Evolutionary conservation across 306 rosid genomes (phyloP).

Genomic region (Sophora flavescens): DNA sequence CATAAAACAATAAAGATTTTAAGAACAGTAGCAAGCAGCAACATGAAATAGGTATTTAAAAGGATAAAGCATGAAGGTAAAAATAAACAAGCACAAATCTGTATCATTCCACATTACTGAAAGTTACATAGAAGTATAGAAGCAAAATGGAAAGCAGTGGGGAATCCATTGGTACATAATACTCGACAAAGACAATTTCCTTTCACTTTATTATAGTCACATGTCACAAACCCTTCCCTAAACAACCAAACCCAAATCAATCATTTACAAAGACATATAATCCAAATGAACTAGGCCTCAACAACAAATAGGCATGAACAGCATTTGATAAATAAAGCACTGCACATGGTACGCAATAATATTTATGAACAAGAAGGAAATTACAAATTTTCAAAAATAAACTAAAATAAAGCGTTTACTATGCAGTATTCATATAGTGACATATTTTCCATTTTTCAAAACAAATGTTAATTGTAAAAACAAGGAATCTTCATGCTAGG

Average conservation of each 20-base stretch:
- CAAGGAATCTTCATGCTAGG: not conserved
- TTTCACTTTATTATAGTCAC: not conserved
- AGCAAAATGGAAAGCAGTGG: slow-evolving; percentile 1
- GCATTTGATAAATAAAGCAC: slow-evolving; percentile 11
- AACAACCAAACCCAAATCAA: not conserved
- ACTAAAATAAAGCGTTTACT: not conserved
- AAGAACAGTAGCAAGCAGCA: slow-evolving; percentile 11
- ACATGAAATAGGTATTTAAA: slow-evolving; percentile 2
- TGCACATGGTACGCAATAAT: not conserved
- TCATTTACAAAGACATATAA: slow-evolving; percentile 3
- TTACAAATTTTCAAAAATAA: not conserved
- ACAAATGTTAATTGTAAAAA: not conserved
- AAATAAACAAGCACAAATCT: slow-evolving; percentile 13
- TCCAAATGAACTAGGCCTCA: slow-evolving; percentile 21
- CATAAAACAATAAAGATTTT: slow-evolving; percentile 17
- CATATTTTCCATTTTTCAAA: not conserved
- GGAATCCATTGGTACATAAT: not conserved
- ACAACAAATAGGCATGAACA: not conserved
- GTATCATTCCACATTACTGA: not conserved
- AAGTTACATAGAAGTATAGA: not conserved
- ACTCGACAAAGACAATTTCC: not conserved
- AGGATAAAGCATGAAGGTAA: not conserved
- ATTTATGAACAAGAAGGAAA: not conserved
- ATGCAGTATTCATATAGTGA: not conserved
- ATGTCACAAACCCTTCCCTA: slow-evolving; percentile 18